phyloP scores from a whole-genome alignment of 1,284 basidiomycete species.

The Vanrija humicola region DNA sequence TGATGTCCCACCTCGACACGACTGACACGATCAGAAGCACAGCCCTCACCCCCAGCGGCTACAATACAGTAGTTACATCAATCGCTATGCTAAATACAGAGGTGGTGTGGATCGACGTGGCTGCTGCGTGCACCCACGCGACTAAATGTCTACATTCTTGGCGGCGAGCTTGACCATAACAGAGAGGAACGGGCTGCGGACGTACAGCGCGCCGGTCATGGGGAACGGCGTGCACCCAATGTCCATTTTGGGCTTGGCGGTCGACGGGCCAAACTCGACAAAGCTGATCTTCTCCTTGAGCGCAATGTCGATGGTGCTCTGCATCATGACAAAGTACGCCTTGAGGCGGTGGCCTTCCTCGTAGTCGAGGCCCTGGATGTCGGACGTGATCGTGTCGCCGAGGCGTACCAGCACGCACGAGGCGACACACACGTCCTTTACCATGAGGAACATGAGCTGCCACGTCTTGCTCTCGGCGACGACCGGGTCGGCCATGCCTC shows the following conservation, averaged over 20 bases:
- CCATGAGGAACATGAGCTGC: conserved; percentile 5
- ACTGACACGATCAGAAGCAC: too few species aligned
- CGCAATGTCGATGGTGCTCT: conserved; percentile 5
- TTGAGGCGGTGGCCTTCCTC: conserved; percentile 6
- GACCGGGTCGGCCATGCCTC: neutral
- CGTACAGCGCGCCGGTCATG: conserved; percentile 7
- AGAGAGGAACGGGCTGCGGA: neutral
- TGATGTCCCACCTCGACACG: too few species aligned
- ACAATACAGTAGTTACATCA: too few species aligned
- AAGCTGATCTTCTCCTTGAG: conserved; percentile 8
- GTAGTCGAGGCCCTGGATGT: conserved; percentile 10
- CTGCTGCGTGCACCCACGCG: neutral
- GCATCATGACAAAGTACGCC: conserved; percentile 15
- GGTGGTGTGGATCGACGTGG: too few species aligned
- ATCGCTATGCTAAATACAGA: too few species aligned
- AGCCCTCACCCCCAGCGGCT: too few species aligned
- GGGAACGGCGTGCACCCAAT: conserved; percentile 7
- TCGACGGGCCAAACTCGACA: conserved; percentile 13
- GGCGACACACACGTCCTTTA: conserved; percentile 4
- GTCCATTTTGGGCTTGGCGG: conserved; percentile 8
- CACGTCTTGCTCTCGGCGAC: neutral
- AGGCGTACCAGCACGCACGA: conserved; percentile 8
- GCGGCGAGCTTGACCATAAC: conserved; percentile 4
- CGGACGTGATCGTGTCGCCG: conserved; percentile 11
- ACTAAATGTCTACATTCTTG: conserved; percentile 1